Evolutionary conservation across 2,329 filamentous ascomycete genomes (phyloP).

Genomic region (Talaromyces islandicus): DNA sequence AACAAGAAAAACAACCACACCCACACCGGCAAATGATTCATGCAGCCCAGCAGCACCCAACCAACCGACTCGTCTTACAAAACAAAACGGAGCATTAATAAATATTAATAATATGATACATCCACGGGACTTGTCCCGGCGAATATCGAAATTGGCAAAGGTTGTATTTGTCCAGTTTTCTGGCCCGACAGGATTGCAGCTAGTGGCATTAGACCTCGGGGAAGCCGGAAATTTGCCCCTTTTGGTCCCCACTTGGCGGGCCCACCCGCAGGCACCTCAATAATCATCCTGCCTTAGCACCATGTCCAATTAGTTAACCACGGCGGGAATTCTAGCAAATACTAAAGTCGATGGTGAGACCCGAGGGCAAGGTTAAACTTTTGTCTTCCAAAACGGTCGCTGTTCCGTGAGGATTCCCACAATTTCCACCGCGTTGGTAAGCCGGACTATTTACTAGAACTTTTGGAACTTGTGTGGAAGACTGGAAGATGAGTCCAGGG

Average conservation of each 20-base stretch:
- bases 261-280: background rate
- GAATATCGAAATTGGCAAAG: background rate
- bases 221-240: background rate
- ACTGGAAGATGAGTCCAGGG: background rate
- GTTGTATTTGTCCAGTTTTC: background rate
- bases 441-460: background rate
- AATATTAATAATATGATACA: background rate
- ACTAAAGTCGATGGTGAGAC: background rate
- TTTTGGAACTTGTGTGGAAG: background rate
- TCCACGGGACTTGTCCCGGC: background rate
- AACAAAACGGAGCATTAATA: background rate
- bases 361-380: background rate
- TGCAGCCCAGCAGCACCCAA: background rate
- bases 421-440: background rate
- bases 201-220: background rate
- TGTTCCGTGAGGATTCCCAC: constrained; percentile 1
- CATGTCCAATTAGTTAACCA: no score
- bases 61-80: background rate
- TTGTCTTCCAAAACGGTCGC: background rate
- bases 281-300: background rate
- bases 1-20: no score
- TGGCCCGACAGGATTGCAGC: background rate
- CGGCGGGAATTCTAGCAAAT: no score
- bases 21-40: background rate
- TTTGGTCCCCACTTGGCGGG: background rate